phyloP scores from a whole-genome alignment of 139 green algal genomes.

The Nannochloris sp. region DNA sequence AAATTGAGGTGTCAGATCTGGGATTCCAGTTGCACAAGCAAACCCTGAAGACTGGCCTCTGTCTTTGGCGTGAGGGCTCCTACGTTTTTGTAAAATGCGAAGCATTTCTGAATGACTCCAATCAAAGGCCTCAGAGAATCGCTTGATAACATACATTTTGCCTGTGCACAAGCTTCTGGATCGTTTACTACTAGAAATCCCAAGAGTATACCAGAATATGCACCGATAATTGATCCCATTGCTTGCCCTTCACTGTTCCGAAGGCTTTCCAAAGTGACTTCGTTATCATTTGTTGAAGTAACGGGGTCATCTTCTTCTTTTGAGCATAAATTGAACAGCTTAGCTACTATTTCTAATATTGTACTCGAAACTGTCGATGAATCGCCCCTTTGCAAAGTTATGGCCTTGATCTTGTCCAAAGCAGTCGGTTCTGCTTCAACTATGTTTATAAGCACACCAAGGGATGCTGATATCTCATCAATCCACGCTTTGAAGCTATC shows the following conservation, averaged over 20 bases:
- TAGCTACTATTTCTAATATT: no score
- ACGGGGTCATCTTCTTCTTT: no score
- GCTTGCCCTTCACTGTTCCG: slow-evolving; percentile 17
- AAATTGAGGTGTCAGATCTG: background rate
- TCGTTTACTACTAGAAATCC: slow-evolving; percentile 54
- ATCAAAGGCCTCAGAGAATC: slow-evolving; percentile 35
- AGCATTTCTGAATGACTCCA: slow-evolving; percentile 33
- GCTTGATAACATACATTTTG: slow-evolving; percentile 24
- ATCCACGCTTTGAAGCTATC: slow-evolving; percentile 6
- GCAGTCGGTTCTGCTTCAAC: background rate
- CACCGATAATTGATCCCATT: slow-evolving; percentile 48
- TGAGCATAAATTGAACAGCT: no score
- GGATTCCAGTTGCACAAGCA: slow-evolving; percentile 16
- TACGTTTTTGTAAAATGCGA: slow-evolving; percentile 52
- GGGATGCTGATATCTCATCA: slow-evolving; percentile 23
- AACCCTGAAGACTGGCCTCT: slow-evolving; percentile 10
- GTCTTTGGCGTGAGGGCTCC: slow-evolving; percentile 23
- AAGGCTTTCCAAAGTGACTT: slow-evolving; percentile 28
- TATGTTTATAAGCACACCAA: slow-evolving; percentile 72
- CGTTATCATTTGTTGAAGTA: slow-evolving; percentile 5
- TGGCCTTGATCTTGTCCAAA: background rate
- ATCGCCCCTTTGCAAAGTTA: background rate
- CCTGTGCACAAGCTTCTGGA: slow-evolving; percentile 4
- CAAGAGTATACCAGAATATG: slow-evolving; percentile 60
- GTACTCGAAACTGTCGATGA: no score